Evolutionary conservation across 1,284 basidiomycete genomes (phyloP).

Genomic region (Cystobasidium slooffiae): DNA sequence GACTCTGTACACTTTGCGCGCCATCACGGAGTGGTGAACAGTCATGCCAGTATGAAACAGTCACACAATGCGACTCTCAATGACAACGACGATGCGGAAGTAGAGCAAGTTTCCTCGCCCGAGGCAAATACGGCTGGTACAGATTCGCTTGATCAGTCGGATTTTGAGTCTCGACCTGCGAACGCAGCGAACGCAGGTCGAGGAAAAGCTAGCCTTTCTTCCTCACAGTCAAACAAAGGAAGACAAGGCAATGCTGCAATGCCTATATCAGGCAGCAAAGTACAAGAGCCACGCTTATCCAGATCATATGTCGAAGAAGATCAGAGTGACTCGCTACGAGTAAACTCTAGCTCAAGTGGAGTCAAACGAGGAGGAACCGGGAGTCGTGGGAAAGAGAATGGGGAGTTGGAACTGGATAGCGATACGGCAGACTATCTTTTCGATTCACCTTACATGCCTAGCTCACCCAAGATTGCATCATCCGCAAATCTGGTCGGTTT

Average conservation of each 20-base stretch:
- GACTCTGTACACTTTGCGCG: conserved; percentile 30
- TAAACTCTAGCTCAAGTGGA: background rate
- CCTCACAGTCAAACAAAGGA: background rate
- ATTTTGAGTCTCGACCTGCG: conserved; percentile 42
- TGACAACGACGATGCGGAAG: conserved; percentile 17
- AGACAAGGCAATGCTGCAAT: conserved; percentile 30
- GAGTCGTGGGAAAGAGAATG: conserved; percentile 13
- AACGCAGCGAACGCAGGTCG: conserved; percentile 43
- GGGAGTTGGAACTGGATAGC: background rate
- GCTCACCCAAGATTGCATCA: conserved; percentile 32
- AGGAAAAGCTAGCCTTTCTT: conserved; percentile 12
- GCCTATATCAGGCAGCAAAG: background rate
- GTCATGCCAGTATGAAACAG: conserved; percentile 6
- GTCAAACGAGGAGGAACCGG: background rate
- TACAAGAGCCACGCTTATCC: background rate
- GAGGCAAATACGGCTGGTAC: background rate
- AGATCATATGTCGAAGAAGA: background rate
- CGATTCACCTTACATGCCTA: conserved; percentile 42
- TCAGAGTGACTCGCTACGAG: too few species aligned
- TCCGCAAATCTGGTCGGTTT: conserved; percentile 17
- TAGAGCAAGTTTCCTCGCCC: conserved; percentile 32
- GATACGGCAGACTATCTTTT: conserved; percentile 26
- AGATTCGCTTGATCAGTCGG: conserved; percentile 3
- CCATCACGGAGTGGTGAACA: background rate
- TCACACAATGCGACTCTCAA: conserved; percentile 23